Evolutionary conservation across 2,329 filamentous ascomycete species (phyloP), one percentile per base, ranked within the genome.

Genomic region (Penicillium expansum): DNA sequence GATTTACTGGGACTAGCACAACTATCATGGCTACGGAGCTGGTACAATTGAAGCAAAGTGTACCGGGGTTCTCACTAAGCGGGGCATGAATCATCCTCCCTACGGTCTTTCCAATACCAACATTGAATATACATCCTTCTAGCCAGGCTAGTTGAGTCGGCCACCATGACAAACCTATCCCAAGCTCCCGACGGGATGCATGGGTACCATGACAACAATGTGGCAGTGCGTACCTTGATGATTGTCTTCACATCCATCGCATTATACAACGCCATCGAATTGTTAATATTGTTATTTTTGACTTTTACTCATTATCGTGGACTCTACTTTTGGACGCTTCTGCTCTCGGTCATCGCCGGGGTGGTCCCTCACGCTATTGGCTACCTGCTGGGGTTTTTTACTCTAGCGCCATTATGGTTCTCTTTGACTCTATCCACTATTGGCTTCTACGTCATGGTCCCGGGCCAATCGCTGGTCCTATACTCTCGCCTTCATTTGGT

Each of bases 401-500:
- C 58, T 14, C 61, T 71, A 42, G 71, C 69, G 5, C 73, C 64
- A 24, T 27, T 69, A 24, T 77, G 75, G 68, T 52, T 74, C 18
- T 67, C 67, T 4, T 67, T 76, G 22, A 71, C 76, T 8, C 58
- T 80, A 2, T 73, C 80, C 37, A 77, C 76, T 5, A 62, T 86
- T 57, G 84, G 82, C 11, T 82, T 84, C 77, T 81, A 81, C 60
- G 62, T 76, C 7, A 85, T 86, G 82, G 80, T 87, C 1, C 83
- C 83, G 3, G 84, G 83, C 2, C 83, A 86, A 66, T 82, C 81
- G 0, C 62, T 86, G n/a, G 84, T 87, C 0, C 74, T 87, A 1
- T 87, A 83, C 74, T 86, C 84, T 0, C 79, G 85, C 8, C 77
- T 87, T 1, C 83, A 86, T 63, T 74, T 87, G 9, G 76, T 87